Conservation (phyloP, 192 early-diverging fungal species). For the Gigaspora rosea region DNA sequence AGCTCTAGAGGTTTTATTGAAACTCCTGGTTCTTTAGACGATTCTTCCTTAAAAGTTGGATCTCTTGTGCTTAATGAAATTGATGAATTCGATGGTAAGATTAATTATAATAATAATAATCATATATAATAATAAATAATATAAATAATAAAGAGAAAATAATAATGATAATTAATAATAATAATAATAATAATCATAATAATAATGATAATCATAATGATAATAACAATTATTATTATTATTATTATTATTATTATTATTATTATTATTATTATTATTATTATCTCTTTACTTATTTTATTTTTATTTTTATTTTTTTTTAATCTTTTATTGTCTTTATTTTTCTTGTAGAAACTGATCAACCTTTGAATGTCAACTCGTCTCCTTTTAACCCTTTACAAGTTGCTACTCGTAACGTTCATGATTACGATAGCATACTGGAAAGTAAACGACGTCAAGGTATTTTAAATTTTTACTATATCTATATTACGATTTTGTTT, state of each 20-base stretch:
- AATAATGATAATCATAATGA: too few species aligned
- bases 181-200: not conserved
- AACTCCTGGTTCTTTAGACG: not conserved
- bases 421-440: constrained; percentile 36
- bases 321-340: not conserved
- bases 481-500: not conserved
- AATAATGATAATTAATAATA: not conserved
- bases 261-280: not conserved
- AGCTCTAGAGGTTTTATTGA: not conserved
- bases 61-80: not conserved
- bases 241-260: too few species aligned
- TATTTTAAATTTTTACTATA: not conserved
- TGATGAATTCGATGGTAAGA: constrained; percentile 6
- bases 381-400: not conserved
- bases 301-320: not conserved
- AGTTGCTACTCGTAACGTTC: not conserved
- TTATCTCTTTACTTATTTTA: too few species aligned
- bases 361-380: not conserved
- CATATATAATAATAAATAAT: too few species aligned
- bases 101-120: not conserved
- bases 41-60: not conserved
- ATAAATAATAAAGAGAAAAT: too few species aligned
- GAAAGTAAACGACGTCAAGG: constrained; percentile 45
- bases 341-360: not conserved
- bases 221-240: too few species aligned